Conservation (phyloP, 2,329 filamentous ascomycete species). For the Phialophora expanda region DNA sequence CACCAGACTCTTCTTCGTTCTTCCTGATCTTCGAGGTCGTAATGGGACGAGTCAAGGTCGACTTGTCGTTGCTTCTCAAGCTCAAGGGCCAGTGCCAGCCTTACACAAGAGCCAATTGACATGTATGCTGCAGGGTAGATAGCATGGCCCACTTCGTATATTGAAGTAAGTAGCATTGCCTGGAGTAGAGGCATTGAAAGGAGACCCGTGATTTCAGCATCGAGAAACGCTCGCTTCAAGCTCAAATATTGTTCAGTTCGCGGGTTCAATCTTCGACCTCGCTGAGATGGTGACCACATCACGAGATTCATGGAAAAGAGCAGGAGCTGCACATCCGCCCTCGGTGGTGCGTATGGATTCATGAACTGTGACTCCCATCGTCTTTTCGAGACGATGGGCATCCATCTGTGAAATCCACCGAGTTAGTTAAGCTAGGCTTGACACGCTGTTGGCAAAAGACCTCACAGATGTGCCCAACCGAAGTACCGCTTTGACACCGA, state of each 20-base stretch:
- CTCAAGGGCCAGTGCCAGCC: conserved; percentile 32
- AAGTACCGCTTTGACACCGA: conserved; percentile 9
- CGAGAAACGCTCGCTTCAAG: conserved; percentile 39
- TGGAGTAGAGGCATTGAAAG: conserved; percentile 41
- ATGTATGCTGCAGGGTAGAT: conserved; percentile 46
- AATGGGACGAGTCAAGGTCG: conserved; percentile 18
- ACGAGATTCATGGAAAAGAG: conserved; percentile 18
- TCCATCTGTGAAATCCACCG: conserved; percentile 31
- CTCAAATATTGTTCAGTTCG: conserved; percentile 34
- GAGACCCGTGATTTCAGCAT: conserved; percentile 38
- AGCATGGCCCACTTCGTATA: conserved; percentile 44
- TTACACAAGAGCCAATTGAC: conserved; percentile 33
- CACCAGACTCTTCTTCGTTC: conserved; percentile 42
- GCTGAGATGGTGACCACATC: conserved; percentile 14
- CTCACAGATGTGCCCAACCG: conserved; percentile 11
- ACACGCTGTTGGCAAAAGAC: neutral
- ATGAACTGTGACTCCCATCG: conserved; percentile 22
- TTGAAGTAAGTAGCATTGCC: conserved; percentile 40
- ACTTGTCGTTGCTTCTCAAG: conserved; percentile 29
- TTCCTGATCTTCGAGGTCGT: conserved; percentile 38
- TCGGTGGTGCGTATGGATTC: conserved; percentile 37
- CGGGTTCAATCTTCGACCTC: conserved; percentile 16
- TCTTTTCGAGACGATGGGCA: conserved; percentile 31
- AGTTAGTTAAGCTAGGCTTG: neutral
- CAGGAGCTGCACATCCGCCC: conserved; percentile 23